Conservation (phyloP, 164 flowering plant species). For the Aristolochia fimbriata region DNA sequence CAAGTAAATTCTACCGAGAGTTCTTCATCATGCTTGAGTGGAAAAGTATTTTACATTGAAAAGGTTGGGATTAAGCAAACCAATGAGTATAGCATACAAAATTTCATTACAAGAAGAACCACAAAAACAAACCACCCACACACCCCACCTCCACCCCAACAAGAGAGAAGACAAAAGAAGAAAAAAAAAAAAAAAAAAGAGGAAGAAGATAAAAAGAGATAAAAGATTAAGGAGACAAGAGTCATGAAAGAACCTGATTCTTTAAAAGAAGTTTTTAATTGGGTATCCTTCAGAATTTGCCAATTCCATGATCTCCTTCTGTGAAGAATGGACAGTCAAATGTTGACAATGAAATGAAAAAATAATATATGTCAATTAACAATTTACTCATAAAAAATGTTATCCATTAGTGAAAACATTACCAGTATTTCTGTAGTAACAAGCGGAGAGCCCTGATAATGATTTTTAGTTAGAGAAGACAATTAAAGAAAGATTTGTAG, state of each 20-base stretch:
- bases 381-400: background rate
- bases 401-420: background rate
- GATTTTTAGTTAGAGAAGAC: background rate
- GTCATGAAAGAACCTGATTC: background rate
- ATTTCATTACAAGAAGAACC: too few species aligned
- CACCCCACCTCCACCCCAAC: too few species aligned
- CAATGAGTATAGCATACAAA: too few species aligned
- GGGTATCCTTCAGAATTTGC: constrained; percentile 31
- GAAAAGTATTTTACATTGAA: too few species aligned
- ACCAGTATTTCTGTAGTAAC: constrained; percentile 67
- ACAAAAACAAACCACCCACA: too few species aligned
- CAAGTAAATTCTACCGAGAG: too few species aligned
- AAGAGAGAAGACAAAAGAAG: too few species aligned
- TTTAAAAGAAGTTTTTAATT: constrained; percentile 13
- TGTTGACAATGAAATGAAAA: background rate
- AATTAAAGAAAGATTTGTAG: background rate
- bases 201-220: too few species aligned
- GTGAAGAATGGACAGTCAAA: constrained; percentile 5
- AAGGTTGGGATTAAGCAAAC: too few species aligned
- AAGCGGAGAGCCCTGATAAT: constrained; percentile 47
- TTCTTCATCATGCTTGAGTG: too few species aligned
- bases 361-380: background rate
- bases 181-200: too few species aligned
- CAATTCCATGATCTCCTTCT: constrained; percentile 25
- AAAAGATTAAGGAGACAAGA: too few species aligned